These are phyloP conservation scores for Starmerella vaccinii DNA, from an alignment of 805 yeast species.

Conservation along the genomic window DNA sequence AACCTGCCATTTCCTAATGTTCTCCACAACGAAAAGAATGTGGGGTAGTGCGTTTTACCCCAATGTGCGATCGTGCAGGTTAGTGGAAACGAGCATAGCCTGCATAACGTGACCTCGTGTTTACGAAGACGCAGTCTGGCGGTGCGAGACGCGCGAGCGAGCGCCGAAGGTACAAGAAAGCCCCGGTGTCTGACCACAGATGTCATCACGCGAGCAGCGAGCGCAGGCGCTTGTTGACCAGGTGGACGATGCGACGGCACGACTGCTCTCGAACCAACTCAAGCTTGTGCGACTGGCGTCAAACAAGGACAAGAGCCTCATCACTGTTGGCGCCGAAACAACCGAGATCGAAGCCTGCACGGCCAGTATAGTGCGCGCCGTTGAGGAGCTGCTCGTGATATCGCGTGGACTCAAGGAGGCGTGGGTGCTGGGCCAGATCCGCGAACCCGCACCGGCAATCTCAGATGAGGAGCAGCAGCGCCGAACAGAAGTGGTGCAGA, in stretches of 20 bases:
- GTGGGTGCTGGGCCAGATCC: constrained; percentile 36
- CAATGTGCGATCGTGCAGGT: not conserved
- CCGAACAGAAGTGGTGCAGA: constrained; percentile 1
- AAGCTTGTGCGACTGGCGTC: constrained; percentile 23
- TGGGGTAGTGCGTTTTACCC: not conserved
- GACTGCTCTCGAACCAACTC: constrained; percentile 23
- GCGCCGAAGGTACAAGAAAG: not conserved
- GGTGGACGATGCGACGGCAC: constrained; percentile 25
- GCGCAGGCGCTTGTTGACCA: constrained; percentile 23
- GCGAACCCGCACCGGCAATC: constrained; percentile 5
- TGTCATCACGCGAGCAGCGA: constrained; percentile 21
- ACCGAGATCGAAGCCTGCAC: constrained; percentile 34
- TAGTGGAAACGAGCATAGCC: not conserved
- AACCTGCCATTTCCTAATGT: not conserved
- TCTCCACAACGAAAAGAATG: not conserved
- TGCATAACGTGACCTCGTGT: not conserved
- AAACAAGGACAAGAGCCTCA: constrained; percentile 27
- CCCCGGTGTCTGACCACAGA: no score
- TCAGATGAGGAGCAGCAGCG: constrained; percentile 2
- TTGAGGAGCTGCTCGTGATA: constrained; percentile 34
- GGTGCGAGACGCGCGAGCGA: not conserved
- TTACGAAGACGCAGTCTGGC: not conserved
- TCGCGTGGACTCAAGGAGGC: constrained; percentile 35
- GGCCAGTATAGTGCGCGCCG: constrained; percentile 30
- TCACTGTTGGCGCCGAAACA: constrained; percentile 33